Evolutionary conservation across 1,284 basidiomycete genomes (phyloP), one percentile per base, ranked within the genome.

Genomic region (Papiliotrema fonsecae): DNA sequence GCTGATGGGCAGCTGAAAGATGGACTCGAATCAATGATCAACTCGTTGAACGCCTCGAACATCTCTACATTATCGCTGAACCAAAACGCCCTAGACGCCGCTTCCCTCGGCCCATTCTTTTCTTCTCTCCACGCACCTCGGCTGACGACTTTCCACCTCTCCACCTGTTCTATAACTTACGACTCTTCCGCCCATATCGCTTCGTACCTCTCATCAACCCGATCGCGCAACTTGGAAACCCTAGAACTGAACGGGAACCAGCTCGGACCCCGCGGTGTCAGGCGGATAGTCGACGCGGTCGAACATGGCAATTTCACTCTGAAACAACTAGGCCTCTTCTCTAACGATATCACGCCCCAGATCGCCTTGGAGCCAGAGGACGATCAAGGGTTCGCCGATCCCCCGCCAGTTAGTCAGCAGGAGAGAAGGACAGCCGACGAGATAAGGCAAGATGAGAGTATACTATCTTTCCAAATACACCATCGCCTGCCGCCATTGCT

Each of bases 201-300:
- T n/a, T 31, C 47, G 9, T 60, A 50, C 37, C 44, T 70, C 24
- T 32, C 45, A 16, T 60, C 56, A 2, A 43, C 53, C 6, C 60
- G 65, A 14, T 58, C 49, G 9, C 56, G 65, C 24, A 51, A 54
- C 14, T 47, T 70, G 16, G 56, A 61, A 26, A 39, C 48, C 6
- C 54, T 72, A 16, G 61, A 68, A 41, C 51, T 72, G 37, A 68
- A 72, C 52, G 67, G 58, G 13, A 72, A 72, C 47, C 38, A 47
- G 6, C 52, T 72, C 19, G 67, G 68, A 0, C 51, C 42, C 0
- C 40, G 45, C 4, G 65, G 62, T 10, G 60, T 70, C 1, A 47
- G 49, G 4, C 34, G 51, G 7, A 64, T 72, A 27, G 48, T 72
- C 10, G 63, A 70, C 48, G 55, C 62, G 0, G 40, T 70, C 16